Base-by-base conservation (phyloP, 1,139 yeast species). In the Saccharomyces hybrid region DNA sequence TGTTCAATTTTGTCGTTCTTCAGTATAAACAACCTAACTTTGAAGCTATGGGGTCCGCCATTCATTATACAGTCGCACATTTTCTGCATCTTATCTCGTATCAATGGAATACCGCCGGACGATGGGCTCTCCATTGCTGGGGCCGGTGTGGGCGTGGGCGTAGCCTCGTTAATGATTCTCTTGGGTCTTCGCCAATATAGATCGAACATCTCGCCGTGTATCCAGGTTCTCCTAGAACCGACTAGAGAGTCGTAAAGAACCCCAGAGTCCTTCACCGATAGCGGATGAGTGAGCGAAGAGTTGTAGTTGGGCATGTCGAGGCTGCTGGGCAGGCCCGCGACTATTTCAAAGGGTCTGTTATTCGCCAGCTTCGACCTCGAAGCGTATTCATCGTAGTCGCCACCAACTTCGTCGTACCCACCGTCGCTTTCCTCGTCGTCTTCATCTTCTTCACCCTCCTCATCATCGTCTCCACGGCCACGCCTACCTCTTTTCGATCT, bases 51-150 rank as follows among this genome's bases (percentile, higher is more conserved):
- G 0, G 96, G 96, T 0, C 97, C 98, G 42, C 87, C 76, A 4
- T 77, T 75, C 73, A 90, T 71, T 0, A 76, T 73, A 55, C 91
- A 83, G 62, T 91, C 97, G 63, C 95, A 82, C 56, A 93, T 73
- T 66, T 89, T 89, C 56, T 89, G 87, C 96, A 91, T 90, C 53
- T 84, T 84, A 62, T 93, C 98, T 61, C 95, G 76, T 6, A 72
- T 70, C n/a, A 60, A 61, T 57, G 56, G 68, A 55, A 60, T 69
- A 59, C 38, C 86, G 28, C 60, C 76, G 12, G 78, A 78, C 42
- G 72, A 64, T 5, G 77, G 75, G 51, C 78, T 70, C 27, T 58
- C 50, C 57, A 60, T 55, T 53, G 73, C 72, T 55, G 74, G 73
- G 8, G 51, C 51, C 8, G 34, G 44, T 6, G 51, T 32, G 2